Base-by-base conservation (phyloP, 495 filamentous ascomycete genomes). In the Hapsidospora chrysogenum region DNA sequence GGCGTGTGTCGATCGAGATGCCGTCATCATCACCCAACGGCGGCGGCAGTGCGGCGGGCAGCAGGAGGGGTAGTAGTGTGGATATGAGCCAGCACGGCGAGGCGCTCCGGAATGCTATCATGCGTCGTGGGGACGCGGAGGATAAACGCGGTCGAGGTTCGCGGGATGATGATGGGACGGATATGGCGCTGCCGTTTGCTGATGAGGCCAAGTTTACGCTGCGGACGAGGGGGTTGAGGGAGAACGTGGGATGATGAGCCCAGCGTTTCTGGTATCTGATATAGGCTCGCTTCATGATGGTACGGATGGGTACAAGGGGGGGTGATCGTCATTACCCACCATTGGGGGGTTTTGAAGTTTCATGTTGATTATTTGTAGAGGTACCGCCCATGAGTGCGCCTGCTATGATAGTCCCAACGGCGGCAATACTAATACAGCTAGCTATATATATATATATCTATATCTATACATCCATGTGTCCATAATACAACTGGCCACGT, bases 221-320 rank as follows among this genome's bases (percentile, higher is more conserved):
- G 29, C 29, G 62, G 31, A 66, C 62, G 0, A 66, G 64, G 45
- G 62, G 62, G 6, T 14, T 66, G 43, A 46, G 62, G 41, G 62
- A 66, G 49, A 61, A 55, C 43, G 49, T 56, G 29, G 54, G 57
- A 6, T 35, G 35, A 0, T 55, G 26, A 37, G 20, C 4, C 2
- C 10, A 15, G 8, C n/a, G n/a, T n/a, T n/a, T n/a, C n/a, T n/a
- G n/a, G n/a, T n/a, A n/a, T n/a, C n/a, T n/a, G n/a, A n/a, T n/a
- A n/a, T n/a, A n/a, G n/a, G n/a, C n/a, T n/a, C n/a, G n/a, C n/a
- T n/a, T n/a, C n/a, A n/a, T n/a, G n/a, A n/a, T n/a, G n/a, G n/a
- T n/a, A n/a, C n/a, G n/a, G n/a, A n/a, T n/a, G n/a, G n/a, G n/a
- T n/a, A n/a, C n/a, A n/a, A n/a, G n/a, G n/a, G n/a, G n/a, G n/a